These are phyloP conservation scores for Rhododendron kiyosumense DNA, from an alignment of 148 eudicot genomes.

Conservation along the genomic window DNA sequence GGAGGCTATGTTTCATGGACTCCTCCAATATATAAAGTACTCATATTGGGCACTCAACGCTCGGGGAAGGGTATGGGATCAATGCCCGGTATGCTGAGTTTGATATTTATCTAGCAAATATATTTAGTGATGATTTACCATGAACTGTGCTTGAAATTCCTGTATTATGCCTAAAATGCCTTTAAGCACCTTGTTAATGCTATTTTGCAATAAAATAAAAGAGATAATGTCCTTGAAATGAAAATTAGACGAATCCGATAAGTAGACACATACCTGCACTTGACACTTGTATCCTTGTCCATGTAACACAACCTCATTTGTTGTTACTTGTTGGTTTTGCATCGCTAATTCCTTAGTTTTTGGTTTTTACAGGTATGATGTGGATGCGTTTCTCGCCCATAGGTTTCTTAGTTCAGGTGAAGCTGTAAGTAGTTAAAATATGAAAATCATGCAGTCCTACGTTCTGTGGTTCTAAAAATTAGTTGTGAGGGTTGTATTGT, in stretches of 20 bases:
- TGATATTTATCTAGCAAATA: not conserved
- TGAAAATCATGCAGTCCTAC: not conserved
- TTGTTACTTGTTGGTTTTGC: not conserved
- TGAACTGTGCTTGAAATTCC: not conserved
- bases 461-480: not conserved
- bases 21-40: not conserved
- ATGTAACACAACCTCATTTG: not conserved
- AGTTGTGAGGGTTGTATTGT: not conserved
- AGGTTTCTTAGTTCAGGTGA: conserved; percentile 58
- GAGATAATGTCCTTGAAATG: not conserved
- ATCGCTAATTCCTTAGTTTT: not conserved
- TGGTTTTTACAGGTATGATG: conserved; percentile 66
- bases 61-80: not conserved
- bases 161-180: not conserved
- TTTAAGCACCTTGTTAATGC: not conserved
- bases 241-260: not conserved
- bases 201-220: not conserved
- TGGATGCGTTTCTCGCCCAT: conserved; percentile 59
- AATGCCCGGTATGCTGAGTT: not conserved
- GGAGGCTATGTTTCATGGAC: not conserved
- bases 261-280: not conserved
- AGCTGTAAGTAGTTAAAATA: conserved; percentile 52
- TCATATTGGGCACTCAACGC: not conserved
- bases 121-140: not conserved
- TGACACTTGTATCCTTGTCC: not conserved